Evolutionary conservation across 2,329 filamentous ascomycete genomes (phyloP), one percentile per base, ranked within the genome.

Genomic region (Phyllachora maydis): DNA sequence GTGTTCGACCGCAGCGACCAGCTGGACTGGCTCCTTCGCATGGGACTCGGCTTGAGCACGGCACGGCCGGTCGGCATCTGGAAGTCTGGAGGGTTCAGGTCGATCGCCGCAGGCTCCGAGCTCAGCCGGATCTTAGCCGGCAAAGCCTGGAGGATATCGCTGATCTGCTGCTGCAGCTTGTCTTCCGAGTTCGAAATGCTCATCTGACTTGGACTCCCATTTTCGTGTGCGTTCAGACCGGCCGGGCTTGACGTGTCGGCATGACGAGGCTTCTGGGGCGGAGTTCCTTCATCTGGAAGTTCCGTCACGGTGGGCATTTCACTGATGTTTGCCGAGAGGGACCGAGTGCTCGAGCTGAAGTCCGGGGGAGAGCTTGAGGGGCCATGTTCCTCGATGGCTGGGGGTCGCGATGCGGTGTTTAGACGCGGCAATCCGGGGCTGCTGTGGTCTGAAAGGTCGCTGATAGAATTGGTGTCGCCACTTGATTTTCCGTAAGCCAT

Each of bases 81-180:
- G 19, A 68, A 43, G 28, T 68, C 64, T 0, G 63, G 63, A 1
- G 64, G 64, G 37, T 69, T 68, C 26, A 69, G 42, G 30, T 63
- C 47, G 29, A 47, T 27, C 6, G 46, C 31, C 11, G 56, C 52
- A 2, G 57, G 50, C 23, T 62, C 59, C 3, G 60, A 56, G 2
- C 67, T 67, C 19, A 93, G 57, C 24, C 69, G 71, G 36, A 95
- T 90, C 30, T 71, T 70, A 16, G 73, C 72, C 2, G 81, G 79
- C 30, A 90, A 77, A 11, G 62, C 73, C 28, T 68, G 67, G 18
- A 90, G 59, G 27, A 90, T 76, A 24, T 75, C 66, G 38, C 66
- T 75, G 23, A 91, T 83, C 40, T 83, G 79, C 31, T 71, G 66
- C 33, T 81, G 76, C 9, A 91, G 56, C 26, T 78, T 65, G 32